These are phyloP conservation scores for Debaryomyces fabryi DNA, from an alignment of 1,139 yeast species.

Conservation along the genomic window DNA sequence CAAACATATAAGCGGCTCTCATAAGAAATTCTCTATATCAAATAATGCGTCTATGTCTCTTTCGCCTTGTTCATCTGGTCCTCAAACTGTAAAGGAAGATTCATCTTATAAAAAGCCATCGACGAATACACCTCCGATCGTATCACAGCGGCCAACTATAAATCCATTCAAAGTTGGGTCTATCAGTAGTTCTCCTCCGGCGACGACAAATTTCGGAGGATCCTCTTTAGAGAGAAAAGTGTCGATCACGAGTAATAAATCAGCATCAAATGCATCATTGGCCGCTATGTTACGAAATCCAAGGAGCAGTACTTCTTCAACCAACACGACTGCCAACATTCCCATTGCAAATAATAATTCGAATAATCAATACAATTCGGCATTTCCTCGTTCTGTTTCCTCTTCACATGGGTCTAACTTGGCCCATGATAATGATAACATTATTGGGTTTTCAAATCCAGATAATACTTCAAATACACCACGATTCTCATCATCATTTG, in stretches of 20 bases:
- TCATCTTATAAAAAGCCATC: slow-evolving; percentile 16
- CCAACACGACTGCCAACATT: slow-evolving; percentile 34
- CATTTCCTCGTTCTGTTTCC: slow-evolving; percentile 43
- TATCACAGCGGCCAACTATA: slow-evolving; percentile 37
- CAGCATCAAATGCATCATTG: slow-evolving; percentile 58
- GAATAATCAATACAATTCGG: slow-evolving; percentile 19
- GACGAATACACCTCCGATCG: slow-evolving; percentile 20
- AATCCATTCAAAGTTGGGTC: slow-evolving; percentile 69
- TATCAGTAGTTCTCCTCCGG: slow-evolving; percentile 53
- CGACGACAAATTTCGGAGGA: slow-evolving; percentile 21
- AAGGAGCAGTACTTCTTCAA: slow-evolving; percentile 35
- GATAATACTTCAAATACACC: slow-evolving; percentile 39
- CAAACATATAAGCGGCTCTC: background rate
- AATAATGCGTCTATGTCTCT: slow-evolving; percentile 28
- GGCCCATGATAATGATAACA: slow-evolving; percentile 28
- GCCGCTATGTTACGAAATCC: slow-evolving; percentile 57
- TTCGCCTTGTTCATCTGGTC: slow-evolving; percentile 32
- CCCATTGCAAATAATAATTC: slow-evolving; percentile 24
- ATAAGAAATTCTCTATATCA: slow-evolving; percentile 17
- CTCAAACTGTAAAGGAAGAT: slow-evolving; percentile 10
- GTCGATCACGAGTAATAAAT: slow-evolving; percentile 49
- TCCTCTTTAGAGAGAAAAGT: slow-evolving; percentile 45
- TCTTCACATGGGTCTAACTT: slow-evolving; percentile 43
- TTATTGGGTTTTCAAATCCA: slow-evolving; percentile 21
- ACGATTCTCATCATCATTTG: slow-evolving; percentile 58